A percentile compares a stretch with the other conserved stretches of the same genome.
Evolutionary conservation across 2,329 filamentous ascomycete species (phyloP).

Genomic region (Fusarium annulatum): DNA sequence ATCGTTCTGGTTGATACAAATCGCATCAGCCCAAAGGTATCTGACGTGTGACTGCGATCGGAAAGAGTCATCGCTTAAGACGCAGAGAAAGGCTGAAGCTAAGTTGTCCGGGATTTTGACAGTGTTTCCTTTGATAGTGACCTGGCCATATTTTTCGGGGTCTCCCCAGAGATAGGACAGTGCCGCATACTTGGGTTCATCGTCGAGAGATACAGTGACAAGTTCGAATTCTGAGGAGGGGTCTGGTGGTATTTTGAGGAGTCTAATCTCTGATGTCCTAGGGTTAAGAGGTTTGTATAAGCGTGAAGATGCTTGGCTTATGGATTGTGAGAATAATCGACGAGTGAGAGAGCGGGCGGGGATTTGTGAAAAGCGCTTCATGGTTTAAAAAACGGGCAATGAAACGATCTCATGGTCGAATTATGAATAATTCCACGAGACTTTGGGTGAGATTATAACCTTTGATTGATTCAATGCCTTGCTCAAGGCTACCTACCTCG

Average conservation of each 20-base stretch:
- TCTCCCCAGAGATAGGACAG: slow-evolving; percentile 15
- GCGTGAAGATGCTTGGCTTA: background rate
- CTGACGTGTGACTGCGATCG: background rate
- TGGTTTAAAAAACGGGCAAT: background rate
- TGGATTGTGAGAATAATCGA: background rate
- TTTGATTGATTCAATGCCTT: background rate
- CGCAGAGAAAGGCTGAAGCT: slow-evolving; percentile 1
- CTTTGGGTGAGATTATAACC: background rate
- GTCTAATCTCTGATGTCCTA: background rate
- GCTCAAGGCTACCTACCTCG: background rate
- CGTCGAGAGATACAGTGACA: background rate
- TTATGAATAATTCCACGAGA: background rate
- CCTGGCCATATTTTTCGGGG: background rate
- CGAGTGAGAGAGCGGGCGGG: background rate
- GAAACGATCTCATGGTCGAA: background rate
- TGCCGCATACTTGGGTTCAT: slow-evolving; percentile 11
- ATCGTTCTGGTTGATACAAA: slow-evolving; percentile 12
- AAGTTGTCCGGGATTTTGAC: slow-evolving; percentile 8
- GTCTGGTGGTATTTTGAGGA: background rate
- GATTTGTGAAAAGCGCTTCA: background rate
- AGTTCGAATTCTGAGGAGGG: background rate
- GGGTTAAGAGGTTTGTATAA: slow-evolving; percentile 11
- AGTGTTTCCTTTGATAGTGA: slow-evolving; percentile 1
- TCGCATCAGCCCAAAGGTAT: slow-evolving; percentile 1
- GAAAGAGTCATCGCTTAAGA: background rate